Evolutionary conservation across 208 protist species (phyloP), one percentile per base, ranked within the genome.

Genomic region (Novymonas esmeraldas): DNA sequence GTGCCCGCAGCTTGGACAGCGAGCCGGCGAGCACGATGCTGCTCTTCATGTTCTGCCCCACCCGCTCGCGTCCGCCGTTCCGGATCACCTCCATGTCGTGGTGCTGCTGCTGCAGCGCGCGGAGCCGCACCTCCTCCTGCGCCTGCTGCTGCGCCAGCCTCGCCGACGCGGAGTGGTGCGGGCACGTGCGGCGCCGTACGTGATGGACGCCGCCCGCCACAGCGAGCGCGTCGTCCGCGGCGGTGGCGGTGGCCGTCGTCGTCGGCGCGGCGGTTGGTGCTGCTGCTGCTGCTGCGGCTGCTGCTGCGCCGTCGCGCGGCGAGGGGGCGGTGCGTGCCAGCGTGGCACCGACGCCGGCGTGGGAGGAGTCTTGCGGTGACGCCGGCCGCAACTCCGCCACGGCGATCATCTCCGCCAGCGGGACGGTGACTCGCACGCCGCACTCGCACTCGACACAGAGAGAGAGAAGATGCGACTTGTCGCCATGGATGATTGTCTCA

Each of bases 21-120:
- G 80, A 60, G 22, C 61, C 54, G 1, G 80, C 77, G 42, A 86
- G 64, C 22, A 52, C 41, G 13, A 73, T 55, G 61, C 76, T 86
- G 46, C 69, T 79, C 48, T 80, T 79, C 72, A 82, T 63, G n/a
- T 56, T 57, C 6, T 33, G 46, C 6, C 66, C 69, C 13, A 86
- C 61, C 44, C 68, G 46, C 60, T 86, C 80, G 7, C 76, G 68
- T 26, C 81, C 81, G 39, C 78, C 78, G 57, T 87, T 87, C 24
- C 66, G 38, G 55, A 87, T 87, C 20, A 87, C 61, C 13, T 71
- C 65, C 45, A 81, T 58, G 58, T 87, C 79, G 56, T 87, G 81
- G 31, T 79, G 73, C 49, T 78, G 68, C 58, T 83, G 73, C 62
- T 83, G 81, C 58, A 87, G 26, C 7, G n/a, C 29, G 13, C 61